phyloP scores from a whole-genome alignment of 768 basidiomycete species.

The Serendipita sp. region DNA sequence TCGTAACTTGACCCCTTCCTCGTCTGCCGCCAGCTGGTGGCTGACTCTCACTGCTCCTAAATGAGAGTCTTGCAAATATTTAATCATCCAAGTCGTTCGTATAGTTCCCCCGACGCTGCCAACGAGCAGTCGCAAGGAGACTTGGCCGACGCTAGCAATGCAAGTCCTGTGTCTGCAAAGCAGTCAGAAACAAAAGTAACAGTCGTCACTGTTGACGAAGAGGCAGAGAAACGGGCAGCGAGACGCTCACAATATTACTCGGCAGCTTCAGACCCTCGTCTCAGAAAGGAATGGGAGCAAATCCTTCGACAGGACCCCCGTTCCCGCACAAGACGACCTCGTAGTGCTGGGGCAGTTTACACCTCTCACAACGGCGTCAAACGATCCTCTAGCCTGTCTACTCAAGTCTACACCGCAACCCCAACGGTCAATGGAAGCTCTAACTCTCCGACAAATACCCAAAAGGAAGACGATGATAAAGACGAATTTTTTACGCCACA shows the following conservation, averaged over 20 bases:
- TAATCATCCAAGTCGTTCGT: conserved; percentile 7
- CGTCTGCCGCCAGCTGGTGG: neutral
- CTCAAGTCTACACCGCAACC: neutral
- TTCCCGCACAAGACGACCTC: neutral
- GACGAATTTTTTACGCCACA: conserved; percentile 51
- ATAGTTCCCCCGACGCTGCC: neutral
- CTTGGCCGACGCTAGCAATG: neutral
- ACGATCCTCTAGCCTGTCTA: neutral
- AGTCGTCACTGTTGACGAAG: neutral
- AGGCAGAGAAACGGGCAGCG: neutral
- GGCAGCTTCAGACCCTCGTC: conserved; percentile 2
- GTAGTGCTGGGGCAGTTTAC: neutral
- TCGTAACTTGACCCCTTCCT: neutral
- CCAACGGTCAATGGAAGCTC: neutral
- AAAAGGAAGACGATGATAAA: conserved; percentile 22
- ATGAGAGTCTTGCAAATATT: conserved; percentile 6
- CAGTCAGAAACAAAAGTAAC: no score
- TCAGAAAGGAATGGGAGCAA: neutral
- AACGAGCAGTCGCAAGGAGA: neutral
- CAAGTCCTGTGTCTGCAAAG: neutral
- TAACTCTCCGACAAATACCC: neutral
- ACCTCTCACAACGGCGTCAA: neutral
- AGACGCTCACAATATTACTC: conserved; percentile 2
- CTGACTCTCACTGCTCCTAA: neutral
- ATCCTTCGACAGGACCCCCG: conserved; percentile 1